Base-by-base conservation (phyloP, 2,329 filamentous ascomycete genomes). In the Beauveria asiatica region DNA sequence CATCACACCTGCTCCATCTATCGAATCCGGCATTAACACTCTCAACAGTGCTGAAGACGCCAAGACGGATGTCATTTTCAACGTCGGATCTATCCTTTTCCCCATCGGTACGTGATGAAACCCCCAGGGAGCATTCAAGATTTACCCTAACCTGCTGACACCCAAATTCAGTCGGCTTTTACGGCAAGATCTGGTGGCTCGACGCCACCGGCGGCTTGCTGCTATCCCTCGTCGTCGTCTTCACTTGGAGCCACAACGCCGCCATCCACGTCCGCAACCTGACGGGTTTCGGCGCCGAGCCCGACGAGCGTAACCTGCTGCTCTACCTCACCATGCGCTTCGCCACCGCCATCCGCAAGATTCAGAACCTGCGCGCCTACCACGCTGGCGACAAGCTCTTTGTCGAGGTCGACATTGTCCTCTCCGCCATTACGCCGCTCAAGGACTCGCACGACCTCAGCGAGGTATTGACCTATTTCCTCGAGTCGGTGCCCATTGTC, bases 321-420 rank as follows among this genome's bases (percentile, higher is more conserved):
- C 80, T 96, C 1, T 97, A 97, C 74, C 82, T 96, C 66, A 94
- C 92, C 1, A 96, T 96, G 89, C 88, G 92, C 21, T 96, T 96
- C 70, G 92, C 92, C 50, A 90, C 89, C 65, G 88, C 89, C 13
- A 95, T 97, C 69, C 85, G 84, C 68, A 87, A 90, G 70, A 94
- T 95, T 62, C 90, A 94, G 70, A 90, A 90, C 37, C 76, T 94
- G 60, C 87, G 92, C 65, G 90, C 90, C 2, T 95, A 94, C 70
- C 90, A 95, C 68, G 86, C 87, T 0, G 90, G 90, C 27, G 90
- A 94, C 71, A 92, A 92, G 76, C 80, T 94, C 61, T 92, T 90
- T 64, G 89, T 93, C 27, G 80, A 83, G 69, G 89, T 93, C 11
- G 90, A 95, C 71, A 88, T 94, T 64, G 89, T 95, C 39, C 80